Evolutionary conservation across 2,329 filamentous ascomycete genomes (phyloP).

Genomic region (Aureobasidium zeae): DNA sequence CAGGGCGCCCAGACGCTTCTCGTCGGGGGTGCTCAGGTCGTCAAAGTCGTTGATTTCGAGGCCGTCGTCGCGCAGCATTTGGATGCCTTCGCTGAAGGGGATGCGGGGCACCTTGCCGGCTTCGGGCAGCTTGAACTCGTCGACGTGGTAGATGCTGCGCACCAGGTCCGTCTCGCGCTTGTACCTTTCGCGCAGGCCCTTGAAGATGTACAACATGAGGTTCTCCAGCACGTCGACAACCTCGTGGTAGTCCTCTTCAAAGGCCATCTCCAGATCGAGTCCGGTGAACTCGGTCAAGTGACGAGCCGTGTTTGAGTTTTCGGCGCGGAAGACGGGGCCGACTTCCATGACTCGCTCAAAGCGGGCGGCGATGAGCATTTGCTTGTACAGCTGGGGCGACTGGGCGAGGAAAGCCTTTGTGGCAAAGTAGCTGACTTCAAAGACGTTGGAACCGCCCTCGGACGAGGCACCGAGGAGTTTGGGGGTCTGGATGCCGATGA

Average conservation of each 20-base stretch:
- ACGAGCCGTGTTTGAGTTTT: constrained; percentile 73
- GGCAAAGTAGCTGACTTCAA: constrained; percentile 82
- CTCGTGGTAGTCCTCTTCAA: constrained; percentile 68
- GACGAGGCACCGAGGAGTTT: constrained; percentile 83
- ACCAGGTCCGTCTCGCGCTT: constrained; percentile 63
- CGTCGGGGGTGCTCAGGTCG: constrained; percentile 70
- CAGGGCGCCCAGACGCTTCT: constrained; percentile 80
- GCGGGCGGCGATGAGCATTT: constrained; percentile 72
- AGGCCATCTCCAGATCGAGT: constrained; percentile 85
- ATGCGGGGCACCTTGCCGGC: constrained; percentile 66
- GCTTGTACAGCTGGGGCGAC: constrained; percentile 80
- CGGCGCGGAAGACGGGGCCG: constrained; percentile 75
- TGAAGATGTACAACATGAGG: constrained; percentile 71
- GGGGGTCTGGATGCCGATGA: constrained; percentile 79
- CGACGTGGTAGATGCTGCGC: constrained; percentile 64
- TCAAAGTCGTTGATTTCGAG: constrained; percentile 68
- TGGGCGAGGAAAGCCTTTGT: constrained; percentile 72
- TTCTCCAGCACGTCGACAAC: constrained; percentile 63
- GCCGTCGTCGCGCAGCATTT: constrained; percentile 66
- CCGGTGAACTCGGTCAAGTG: constrained; percentile 86
- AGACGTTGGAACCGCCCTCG: constrained; percentile 88
- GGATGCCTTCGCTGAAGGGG: constrained; percentile 68
- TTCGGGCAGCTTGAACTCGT: constrained; percentile 66
- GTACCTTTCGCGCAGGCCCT: constrained; percentile 58
- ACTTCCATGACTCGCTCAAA: constrained; percentile 70